Evolutionary conservation across 805 yeast species (phyloP).

Genomic region (Metschnikowia vanudenii): DNA sequence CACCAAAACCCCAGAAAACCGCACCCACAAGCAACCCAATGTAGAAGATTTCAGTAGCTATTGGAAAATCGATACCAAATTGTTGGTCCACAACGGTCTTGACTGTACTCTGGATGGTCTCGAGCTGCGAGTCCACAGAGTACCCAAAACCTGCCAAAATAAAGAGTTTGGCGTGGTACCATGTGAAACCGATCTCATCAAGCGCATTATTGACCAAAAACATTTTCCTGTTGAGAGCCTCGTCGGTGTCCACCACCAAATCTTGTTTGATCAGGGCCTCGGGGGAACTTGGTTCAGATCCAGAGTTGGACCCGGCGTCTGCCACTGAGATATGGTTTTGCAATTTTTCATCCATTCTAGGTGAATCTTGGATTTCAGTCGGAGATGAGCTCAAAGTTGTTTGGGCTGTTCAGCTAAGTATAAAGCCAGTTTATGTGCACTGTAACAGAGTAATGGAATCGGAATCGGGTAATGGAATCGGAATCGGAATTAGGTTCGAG

Average conservation of each 20-base stretch:
- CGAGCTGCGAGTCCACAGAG: constrained; percentile 43
- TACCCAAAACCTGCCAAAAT: constrained; percentile 57
- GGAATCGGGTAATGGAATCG: too few species aligned
- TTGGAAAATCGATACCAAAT: constrained; percentile 44
- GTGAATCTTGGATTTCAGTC: too few species aligned
- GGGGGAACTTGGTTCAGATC: background rate
- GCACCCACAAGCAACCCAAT: constrained; percentile 56
- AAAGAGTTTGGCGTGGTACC: constrained; percentile 51
- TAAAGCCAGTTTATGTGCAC: too few species aligned
- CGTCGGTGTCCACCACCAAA: constrained; percentile 14
- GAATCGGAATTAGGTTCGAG: too few species aligned
- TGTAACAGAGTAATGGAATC: too few species aligned
- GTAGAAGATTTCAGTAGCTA: constrained; percentile 44
- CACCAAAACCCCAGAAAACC: constrained; percentile 53
- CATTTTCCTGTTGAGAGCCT: constrained; percentile 42
- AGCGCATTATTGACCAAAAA: constrained; percentile 51
- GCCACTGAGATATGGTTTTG: background rate
- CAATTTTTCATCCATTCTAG: background rate
- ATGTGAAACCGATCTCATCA: constrained; percentile 61
- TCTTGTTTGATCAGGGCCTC: background rate
- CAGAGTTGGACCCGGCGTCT: background rate
- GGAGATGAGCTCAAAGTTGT: too few species aligned
- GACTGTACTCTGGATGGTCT: constrained; percentile 47
- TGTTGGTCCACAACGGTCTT: constrained; percentile 47
- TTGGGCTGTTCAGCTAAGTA: too few species aligned